Evolutionary conservation across 2,329 filamentous ascomycete species (phyloP), one percentile per base, ranked within the genome.

Genomic region (Aspergillus udagawae): DNA sequence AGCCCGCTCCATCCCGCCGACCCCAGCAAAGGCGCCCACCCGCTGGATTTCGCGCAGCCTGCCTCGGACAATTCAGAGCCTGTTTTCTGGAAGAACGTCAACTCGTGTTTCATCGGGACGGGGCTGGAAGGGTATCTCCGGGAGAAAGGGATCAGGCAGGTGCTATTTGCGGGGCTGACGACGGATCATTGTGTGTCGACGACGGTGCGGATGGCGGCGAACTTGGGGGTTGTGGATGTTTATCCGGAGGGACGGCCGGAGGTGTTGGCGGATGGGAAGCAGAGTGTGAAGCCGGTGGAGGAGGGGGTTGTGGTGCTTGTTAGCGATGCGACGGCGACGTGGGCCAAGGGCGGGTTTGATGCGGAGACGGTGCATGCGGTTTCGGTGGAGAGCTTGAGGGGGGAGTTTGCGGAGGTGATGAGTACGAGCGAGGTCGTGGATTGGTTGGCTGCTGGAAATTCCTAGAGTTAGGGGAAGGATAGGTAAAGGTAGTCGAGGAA

Each of bases 101-200:
- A 80, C 61, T 80, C 77, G 0, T 70, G 71, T 0, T 80, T 82
- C 57, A 73, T 81, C 49, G 78, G 76, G 4, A 80, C 78, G 1
- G 61, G 70, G 0, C 70, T 82, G 8, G 76, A 79, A 56, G 55
- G 58, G 1, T 63, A 72, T 29, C 60, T 82, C 23, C 67, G 71
- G 4, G 58, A 60, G 2, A 67, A 68, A 14, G 66, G 62, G 0
- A 67, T 79, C 17, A 57, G 71, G 9, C 76, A 78, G 56, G 66
- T 80, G 0, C 56, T 80, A 20, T 63, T 80, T 28, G 68, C 67
- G 2, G 79, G 79, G 0, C 57, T 81, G 55, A 79, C 76, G 3
- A 80, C 79, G 38, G 79, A 81, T 64, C 79, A 81, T 59, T 82
- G 79, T 53, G 77, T 82, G 14, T 79, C 75, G 56, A 81, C 79